phyloP scores from a whole-genome alignment of 805 yeast species.

The Saccharomycopsis sp. region DNA sequence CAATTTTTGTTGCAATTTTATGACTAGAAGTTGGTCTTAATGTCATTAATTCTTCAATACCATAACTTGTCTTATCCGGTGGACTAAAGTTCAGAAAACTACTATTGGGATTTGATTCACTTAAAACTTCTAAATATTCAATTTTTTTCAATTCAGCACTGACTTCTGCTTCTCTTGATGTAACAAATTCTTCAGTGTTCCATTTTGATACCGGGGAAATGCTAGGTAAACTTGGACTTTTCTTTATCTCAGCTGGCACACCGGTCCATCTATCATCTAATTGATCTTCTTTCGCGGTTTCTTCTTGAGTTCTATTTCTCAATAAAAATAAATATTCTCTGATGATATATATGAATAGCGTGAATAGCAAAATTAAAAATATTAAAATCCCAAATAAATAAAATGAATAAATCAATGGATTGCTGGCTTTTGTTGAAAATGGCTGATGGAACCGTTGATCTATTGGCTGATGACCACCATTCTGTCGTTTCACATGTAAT shows the following conservation, averaged over 20 bases:
- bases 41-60: not conserved
- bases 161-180: not conserved
- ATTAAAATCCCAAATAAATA: conserved; percentile 25
- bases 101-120: too few relatives aligned
- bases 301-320: conserved; percentile 21
- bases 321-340: conserved; percentile 27
- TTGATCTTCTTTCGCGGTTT: conserved; percentile 7
- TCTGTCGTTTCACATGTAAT: too few relatives aligned
- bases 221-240: conserved; percentile 24
- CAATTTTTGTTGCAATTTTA: not conserved
- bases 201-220: not conserved
- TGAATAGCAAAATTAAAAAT: conserved; percentile 19
- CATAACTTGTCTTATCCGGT: not conserved
- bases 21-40: not conserved
- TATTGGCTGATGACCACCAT: not conserved
- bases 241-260: conserved; percentile 21
- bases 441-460: conserved; percentile 27
- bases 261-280: conserved; percentile 13
- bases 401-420: conserved; percentile 25
- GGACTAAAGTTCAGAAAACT: conserved; percentile 1
- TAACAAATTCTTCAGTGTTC: not conserved
- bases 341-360: conserved; percentile 24
- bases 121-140: not conserved
- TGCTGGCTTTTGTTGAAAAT: conserved; percentile 26
- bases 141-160: not conserved